Evolutionary conservation across 208 protist genomes (phyloP).

Genomic region (Trypanosoma platydactyli): DNA sequence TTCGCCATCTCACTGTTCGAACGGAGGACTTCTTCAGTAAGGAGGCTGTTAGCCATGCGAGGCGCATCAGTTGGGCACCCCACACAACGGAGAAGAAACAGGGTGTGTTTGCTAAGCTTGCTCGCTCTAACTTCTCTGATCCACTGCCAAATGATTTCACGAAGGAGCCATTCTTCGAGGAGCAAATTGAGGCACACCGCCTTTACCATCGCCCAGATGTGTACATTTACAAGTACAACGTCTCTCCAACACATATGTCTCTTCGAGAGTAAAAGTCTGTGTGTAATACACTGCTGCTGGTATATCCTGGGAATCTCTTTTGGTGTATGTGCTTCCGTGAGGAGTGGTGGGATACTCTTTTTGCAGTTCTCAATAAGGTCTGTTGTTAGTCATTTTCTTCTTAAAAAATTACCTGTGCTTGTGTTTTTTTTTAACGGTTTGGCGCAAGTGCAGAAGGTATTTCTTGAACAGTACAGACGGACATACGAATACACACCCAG

Average conservation of each 20-base stretch:
- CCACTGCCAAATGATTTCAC: conserved; percentile 64
- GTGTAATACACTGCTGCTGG: no score
- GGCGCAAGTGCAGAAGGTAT: no score
- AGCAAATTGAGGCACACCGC: conserved; percentile 88
- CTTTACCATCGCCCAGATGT: conserved; percentile 78
- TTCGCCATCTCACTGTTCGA: conserved; percentile 59
- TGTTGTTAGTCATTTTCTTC: not conserved
- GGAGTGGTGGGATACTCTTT: no score
- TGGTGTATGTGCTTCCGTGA: no score
- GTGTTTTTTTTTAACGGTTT: no score
- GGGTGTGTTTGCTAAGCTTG: conserved; percentile 84
- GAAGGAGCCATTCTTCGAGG: conserved; percentile 82
- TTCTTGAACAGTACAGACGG: no score
- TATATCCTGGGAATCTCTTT: no score
- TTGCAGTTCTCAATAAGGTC: no score
- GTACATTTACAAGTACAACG: conserved; percentile 90
- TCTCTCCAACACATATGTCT: conserved; percentile 86
- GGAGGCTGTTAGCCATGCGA: conserved; percentile 83
- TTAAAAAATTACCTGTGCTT: conserved; percentile 1
- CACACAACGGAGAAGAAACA: conserved; percentile 91
- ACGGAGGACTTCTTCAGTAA: conserved; percentile 91
- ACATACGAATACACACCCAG: conserved; percentile 2
- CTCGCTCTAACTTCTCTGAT: conserved; percentile 89
- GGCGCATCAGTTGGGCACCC: conserved; percentile 89
- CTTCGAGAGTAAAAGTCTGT: conserved; percentile 54